These are phyloP conservation scores for Claviceps sp. DNA, from an alignment of 2,329 filamentous ascomycete genomes.

Conservation along the genomic window DNA sequence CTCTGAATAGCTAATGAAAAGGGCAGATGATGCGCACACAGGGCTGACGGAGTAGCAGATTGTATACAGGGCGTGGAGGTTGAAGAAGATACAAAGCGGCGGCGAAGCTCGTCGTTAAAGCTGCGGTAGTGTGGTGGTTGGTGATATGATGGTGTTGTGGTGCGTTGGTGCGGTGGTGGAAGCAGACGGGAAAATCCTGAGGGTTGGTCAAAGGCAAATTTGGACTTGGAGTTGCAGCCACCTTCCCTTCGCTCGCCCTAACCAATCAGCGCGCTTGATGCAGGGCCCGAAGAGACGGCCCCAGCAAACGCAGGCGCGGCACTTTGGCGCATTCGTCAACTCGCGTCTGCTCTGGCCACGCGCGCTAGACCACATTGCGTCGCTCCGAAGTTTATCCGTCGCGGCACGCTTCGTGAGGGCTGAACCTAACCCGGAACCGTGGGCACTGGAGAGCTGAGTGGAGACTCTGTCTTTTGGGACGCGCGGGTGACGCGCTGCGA, in stretches of 20 bases:
- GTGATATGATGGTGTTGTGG: background rate
- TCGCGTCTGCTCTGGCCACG: background rate
- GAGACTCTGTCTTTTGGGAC: background rate
- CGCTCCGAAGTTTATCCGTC: constrained; percentile 19
- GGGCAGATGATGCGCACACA: constrained; percentile 5
- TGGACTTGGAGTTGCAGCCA: constrained; percentile 13
- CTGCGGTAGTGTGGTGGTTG: constrained; percentile 1
- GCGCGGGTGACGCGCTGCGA: no score
- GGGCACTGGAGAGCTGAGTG: background rate
- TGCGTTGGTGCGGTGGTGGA: background rate
- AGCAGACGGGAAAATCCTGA: constrained; percentile 20
- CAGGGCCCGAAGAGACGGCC: constrained; percentile 1
- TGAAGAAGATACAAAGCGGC: constrained; percentile 6
- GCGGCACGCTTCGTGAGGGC: constrained; percentile 15
- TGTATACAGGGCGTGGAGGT: constrained; percentile 7
- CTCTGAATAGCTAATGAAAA: constrained; percentile 3
- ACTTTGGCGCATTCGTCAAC: background rate
- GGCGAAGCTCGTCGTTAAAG: constrained; percentile 7
- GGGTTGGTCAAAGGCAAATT: constrained; percentile 19
- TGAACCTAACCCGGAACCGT: constrained; percentile 17
- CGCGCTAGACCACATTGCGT: background rate
- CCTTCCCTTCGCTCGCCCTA: background rate
- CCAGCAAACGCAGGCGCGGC: background rate
- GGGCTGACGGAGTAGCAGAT: constrained; percentile 1
- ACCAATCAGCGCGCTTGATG: background rate